Evolutionary conservation across 2,329 filamentous ascomycete genomes (phyloP).

Genomic region (Pezicula rhizophila): DNA sequence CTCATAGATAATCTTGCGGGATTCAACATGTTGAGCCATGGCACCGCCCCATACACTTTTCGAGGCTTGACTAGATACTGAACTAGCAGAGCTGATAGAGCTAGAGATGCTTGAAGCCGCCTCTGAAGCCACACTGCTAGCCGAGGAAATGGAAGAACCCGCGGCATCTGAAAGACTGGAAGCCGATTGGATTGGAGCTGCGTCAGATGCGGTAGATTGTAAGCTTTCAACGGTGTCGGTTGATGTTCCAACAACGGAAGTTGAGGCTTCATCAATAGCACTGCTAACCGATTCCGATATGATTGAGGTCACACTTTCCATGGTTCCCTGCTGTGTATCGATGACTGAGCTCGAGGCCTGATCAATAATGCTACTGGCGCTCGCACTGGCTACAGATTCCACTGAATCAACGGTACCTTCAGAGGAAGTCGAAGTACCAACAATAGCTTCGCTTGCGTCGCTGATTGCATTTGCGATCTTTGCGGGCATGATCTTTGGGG

Average conservation of each 20-base stretch:
- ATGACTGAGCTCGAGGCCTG: slow-evolving; percentile 23
- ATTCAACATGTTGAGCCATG: slow-evolving; percentile 35
- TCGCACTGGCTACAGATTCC: slow-evolving; percentile 25
- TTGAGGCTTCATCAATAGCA: slow-evolving; percentile 18
- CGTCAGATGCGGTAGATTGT: slow-evolving; percentile 19
- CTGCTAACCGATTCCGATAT: slow-evolving; percentile 17
- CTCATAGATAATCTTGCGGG: slow-evolving; percentile 38
- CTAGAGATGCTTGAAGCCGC: slow-evolving; percentile 22
- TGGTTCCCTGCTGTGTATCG: slow-evolving; percentile 19
- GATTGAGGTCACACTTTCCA: slow-evolving; percentile 20
- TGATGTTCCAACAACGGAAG: slow-evolving; percentile 18
- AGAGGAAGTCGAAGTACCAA: slow-evolving; percentile 11
- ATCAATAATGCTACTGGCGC: slow-evolving; percentile 20
- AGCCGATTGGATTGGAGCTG: slow-evolving; percentile 16
- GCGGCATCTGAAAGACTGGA: slow-evolving; percentile 5
- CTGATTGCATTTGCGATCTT: slow-evolving; percentile 21
- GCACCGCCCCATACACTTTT: slow-evolving; percentile 43
- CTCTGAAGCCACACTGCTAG: slow-evolving; percentile 25
- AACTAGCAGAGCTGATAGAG: slow-evolving; percentile 19
- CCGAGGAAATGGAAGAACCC: slow-evolving; percentile 18
- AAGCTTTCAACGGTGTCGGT: slow-evolving; percentile 18
- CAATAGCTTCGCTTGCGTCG: slow-evolving; percentile 22
- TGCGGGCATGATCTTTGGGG: slow-evolving; percentile 56
- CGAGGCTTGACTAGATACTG: slow-evolving; percentile 25
- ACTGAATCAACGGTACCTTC: slow-evolving; percentile 24